A percentile compares a stretch with the other conserved stretches of the same genome.
These are phyloP conservation scores for Didymella sp. DNA, from an alignment of 2,329 filamentous ascomycete genomes.

Conservation along the genomic window DNA sequence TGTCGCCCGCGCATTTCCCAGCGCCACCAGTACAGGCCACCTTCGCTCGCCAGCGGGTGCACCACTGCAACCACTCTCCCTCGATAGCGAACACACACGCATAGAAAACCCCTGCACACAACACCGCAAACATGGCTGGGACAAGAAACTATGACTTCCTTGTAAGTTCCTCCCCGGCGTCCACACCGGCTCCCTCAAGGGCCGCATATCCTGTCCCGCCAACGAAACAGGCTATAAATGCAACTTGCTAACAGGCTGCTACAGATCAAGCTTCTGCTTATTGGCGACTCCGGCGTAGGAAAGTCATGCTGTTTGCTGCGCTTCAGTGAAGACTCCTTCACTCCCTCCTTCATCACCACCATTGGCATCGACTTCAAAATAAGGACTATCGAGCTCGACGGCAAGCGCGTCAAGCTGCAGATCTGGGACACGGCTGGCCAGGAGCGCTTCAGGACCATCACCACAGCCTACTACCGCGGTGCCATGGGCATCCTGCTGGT, in stretches of 20 bases:
- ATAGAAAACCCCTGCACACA: conserved; percentile 7
- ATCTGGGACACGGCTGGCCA: conserved; percentile 99
- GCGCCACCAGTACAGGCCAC: conserved; percentile 16
- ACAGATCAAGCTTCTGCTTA: conserved; percentile 95
- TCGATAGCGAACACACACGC: conserved; percentile 22
- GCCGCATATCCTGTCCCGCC: conserved; percentile 15
- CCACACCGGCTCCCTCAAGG: conserved; percentile 7
- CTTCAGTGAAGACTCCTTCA: conserved; percentile 98
- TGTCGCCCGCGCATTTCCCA: conserved; percentile 2
- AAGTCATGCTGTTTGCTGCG: conserved; percentile 97
- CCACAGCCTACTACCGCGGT: conserved; percentile 96
- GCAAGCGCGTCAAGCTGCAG: conserved; percentile 98
- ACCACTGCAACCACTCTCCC: conserved; percentile 32
- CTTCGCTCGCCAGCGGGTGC: conserved; percentile 34
- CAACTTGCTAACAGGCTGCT: conserved; percentile 19
- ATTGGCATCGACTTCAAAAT: conserved; percentile 99
- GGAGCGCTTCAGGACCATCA: conserved; percentile 98
- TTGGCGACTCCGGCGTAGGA: conserved; percentile 94
- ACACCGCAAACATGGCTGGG: conserved; percentile 74
- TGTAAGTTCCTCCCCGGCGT: conserved; percentile 63
- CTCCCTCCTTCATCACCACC: conserved; percentile 96
- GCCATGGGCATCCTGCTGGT: conserved; percentile 98
- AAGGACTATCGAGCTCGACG: conserved; percentile 96
- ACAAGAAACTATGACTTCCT: conserved; percentile 99
- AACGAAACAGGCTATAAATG: not conserved